Evolutionary conservation across 768 basidiomycete genomes (phyloP).

Genomic region (Melanogaster broomeanus): DNA sequence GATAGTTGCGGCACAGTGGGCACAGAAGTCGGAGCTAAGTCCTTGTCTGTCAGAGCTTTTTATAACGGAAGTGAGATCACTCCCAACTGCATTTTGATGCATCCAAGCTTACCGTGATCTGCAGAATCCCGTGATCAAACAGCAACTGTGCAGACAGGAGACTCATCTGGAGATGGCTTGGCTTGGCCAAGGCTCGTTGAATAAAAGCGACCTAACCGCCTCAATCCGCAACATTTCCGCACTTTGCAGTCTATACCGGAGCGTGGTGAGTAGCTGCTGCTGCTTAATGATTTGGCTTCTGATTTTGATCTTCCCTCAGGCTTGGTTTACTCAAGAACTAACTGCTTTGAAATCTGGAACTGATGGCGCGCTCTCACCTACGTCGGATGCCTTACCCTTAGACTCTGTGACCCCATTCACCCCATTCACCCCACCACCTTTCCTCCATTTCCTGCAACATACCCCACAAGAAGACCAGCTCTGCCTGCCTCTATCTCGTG

Average conservation of each 20-base stretch:
- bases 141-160: slow-evolving; percentile 72
- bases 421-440: slow-evolving; percentile 46
- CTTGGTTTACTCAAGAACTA: slow-evolving; percentile 83
- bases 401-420: slow-evolving; percentile 49
- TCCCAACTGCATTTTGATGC: background rate
- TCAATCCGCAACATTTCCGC: slow-evolving; percentile 73
- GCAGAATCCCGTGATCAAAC: slow-evolving; percentile 46
- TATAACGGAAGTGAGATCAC: slow-evolving; percentile 47
- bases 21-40: slow-evolving; percentile 79
- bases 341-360: slow-evolving; percentile 62
- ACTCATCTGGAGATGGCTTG: slow-evolving; percentile 74
- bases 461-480: slow-evolving; percentile 48
- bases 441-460: slow-evolving; percentile 43
- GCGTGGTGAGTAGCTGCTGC: slow-evolving; percentile 54
- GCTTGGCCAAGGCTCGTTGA: slow-evolving; percentile 54
- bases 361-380: slow-evolving; percentile 50
- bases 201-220: slow-evolving; percentile 65
- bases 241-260: slow-evolving; percentile 80
- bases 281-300: slow-evolving; percentile 5
- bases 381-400: slow-evolving; percentile 44
- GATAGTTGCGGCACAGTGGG: slow-evolving; percentile 76
- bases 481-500: slow-evolving; percentile 75
- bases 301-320: slow-evolving; percentile 41
- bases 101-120: background rate
- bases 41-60: slow-evolving; percentile 71